Evolutionary conservation across 768 basidiomycete genomes (phyloP).

Genomic region (Tricholoma hemisulphureum): DNA sequence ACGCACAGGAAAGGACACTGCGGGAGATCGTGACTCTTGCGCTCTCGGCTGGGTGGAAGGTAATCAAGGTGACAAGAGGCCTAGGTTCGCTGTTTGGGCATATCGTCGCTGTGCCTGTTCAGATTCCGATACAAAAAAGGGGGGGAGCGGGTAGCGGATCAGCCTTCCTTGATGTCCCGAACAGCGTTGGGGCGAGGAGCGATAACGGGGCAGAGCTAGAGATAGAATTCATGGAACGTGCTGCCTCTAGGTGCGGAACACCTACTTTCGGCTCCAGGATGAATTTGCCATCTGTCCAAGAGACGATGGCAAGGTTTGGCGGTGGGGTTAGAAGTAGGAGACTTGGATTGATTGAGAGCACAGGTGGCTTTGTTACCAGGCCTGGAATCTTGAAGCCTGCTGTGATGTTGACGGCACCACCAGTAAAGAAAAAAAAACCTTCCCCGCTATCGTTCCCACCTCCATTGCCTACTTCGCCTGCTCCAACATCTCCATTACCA

Average conservation of each 20-base stretch:
- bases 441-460: conserved; percentile 31
- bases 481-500: conserved; percentile 10
- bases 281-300: conserved; percentile 44
- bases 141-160: conserved; percentile 23
- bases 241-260: conserved; percentile 55
- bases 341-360: conserved; percentile 11
- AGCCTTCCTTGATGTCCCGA: conserved; percentile 21
- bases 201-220: conserved; percentile 17
- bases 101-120: conserved; percentile 62
- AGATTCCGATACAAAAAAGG: conserved; percentile 40
- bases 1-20: conserved; percentile 68
- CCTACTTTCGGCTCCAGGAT: conserved; percentile 61
- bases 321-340: conserved; percentile 18
- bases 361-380: background rate
- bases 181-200: conserved; percentile 1
- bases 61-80: conserved; percentile 52
- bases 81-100: conserved; percentile 70
- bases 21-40: conserved; percentile 57
- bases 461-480: conserved; percentile 17
- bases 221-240: conserved; percentile 40
- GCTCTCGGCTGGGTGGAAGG: conserved; percentile 60
- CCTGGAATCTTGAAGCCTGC: conserved; percentile 23
- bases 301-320: conserved; percentile 42
- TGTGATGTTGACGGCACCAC: conserved; percentile 16
- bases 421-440: conserved; percentile 33